These are phyloP conservation scores for Prototheca cutis DNA, from an alignment of 163 green algal species.

Conservation along the genomic window DNA sequence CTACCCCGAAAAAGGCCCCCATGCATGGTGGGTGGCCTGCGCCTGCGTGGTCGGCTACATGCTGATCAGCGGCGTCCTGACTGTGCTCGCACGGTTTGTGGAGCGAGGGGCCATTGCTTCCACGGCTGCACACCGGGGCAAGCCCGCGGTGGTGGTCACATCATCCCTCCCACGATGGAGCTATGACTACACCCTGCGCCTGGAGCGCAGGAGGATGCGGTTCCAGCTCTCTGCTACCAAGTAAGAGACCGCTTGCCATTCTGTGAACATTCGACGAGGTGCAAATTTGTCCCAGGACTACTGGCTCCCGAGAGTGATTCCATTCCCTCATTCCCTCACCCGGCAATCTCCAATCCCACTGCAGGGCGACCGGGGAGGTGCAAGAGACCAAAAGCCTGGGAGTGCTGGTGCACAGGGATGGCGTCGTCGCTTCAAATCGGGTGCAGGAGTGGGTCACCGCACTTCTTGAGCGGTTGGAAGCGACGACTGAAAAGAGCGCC, in stretches of 20 bases:
- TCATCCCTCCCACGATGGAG: slow-evolving; percentile 15
- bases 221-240: too few species aligned
- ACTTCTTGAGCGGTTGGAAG: too few species aligned
- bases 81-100: slow-evolving; percentile 2
- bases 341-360: too few species aligned
- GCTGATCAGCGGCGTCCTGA: slow-evolving; percentile 5
- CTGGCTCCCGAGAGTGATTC: too few species aligned
- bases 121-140: slow-evolving; percentile 1
- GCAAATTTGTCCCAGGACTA: too few species aligned
- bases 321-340: too few species aligned
- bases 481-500: too few species aligned
- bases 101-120: slow-evolving; percentile 17
- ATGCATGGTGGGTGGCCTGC: slow-evolving; percentile 28
- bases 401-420: background rate
- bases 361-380: too few species aligned
- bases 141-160: slow-evolving; percentile 6
- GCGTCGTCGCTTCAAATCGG: background rate
- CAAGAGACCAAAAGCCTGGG: background rate
- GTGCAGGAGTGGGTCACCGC: too few species aligned
- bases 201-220: too few species aligned
- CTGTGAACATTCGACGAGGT: too few species aligned
- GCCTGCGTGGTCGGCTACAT: slow-evolving; percentile 38
- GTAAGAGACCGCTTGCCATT: too few species aligned
- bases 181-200: slow-evolving; percentile 14
- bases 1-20: slow-evolving; percentile 40